Conservation (phyloP, 345 rosid species). For the Eucalyptus coolabah region DNA sequence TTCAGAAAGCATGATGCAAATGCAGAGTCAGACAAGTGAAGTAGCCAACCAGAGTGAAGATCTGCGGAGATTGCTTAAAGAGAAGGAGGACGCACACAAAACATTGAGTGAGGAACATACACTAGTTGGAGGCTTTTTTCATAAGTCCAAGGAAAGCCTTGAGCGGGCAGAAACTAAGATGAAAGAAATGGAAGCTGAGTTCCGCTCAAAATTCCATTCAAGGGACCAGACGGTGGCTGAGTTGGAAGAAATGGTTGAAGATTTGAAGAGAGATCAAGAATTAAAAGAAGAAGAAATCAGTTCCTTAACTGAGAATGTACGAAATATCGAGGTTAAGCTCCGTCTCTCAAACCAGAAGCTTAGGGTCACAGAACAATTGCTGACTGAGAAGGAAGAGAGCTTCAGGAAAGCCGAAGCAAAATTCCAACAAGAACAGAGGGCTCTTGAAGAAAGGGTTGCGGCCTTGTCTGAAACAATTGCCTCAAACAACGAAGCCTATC, state of each 20-base stretch:
- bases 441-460: constrained; percentile 40
- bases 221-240: constrained; percentile 33
- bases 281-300: constrained; percentile 68
- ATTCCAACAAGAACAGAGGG: constrained; percentile 45
- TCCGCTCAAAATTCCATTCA: constrained; percentile 15
- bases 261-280: constrained; percentile 56
- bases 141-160: constrained; percentile 23
- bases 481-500: constrained; percentile 5
- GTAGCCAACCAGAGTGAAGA: constrained; percentile 23
- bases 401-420: constrained; percentile 49
- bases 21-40: constrained; percentile 27
- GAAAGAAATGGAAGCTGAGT: constrained; percentile 29
- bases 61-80: constrained; percentile 28
- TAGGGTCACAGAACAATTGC: constrained; percentile 74
- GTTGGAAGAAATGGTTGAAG: constrained; percentile 45
- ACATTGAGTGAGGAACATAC: constrained; percentile 37
- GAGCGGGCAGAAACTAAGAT: constrained; percentile 35
- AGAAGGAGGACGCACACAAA: constrained; percentile 26
- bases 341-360: constrained; percentile 92
- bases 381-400: constrained; percentile 63
- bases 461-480: constrained; percentile 20
- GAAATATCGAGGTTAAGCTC: constrained; percentile 66
- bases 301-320: constrained; percentile 37
- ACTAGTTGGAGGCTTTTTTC: constrained; percentile 15
- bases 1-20: constrained; percentile 14